Evolutionary conservation across 2,329 filamentous ascomycete species (phyloP), one percentile per base, ranked within the genome.

Genomic region (Monosporascus ibericus): DNA sequence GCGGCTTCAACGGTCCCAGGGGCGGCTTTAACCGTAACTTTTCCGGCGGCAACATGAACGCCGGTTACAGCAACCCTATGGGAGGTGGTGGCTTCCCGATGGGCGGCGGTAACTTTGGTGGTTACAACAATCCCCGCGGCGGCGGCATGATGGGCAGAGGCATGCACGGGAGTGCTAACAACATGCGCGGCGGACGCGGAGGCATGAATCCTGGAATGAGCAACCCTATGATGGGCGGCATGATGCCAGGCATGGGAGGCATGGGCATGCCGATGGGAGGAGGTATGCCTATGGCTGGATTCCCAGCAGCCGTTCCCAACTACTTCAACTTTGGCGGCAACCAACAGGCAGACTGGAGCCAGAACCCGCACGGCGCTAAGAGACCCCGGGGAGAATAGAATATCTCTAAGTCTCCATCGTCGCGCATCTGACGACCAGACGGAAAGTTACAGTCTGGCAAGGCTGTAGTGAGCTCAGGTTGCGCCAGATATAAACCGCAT

Each of bases 321-420:
- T 46, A 63, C 47, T 68, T 68, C 58, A 67, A 67, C 57, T 68
- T 68, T 53, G 60, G 58, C 54, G 59, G 55, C 54, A 64, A 64
- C 54, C 65, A 68, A 54, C 63, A 61, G 55, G 62, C 59, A 27
- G 66, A 68, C 18, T 68, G 66, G 66, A 55, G 50, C 20, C 65
- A 68, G 55, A 68, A 68, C 44, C 66, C 66, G 4, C 66, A 68
- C 47, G 66, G 66, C 22, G 65, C 64, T 20, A 68, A 68, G 53
- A 57, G 66, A 39, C 65, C 65, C 6, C 63, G 66, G 24, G 65
- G 61, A 52, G 65, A 64, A 55, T 67, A 62, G 54, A 25, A 47
- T 40, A 48, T 24, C 20, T 18, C 39, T 46, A 25, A 15, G 42
- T 39, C 24, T 22, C n/a, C 20, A 34, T 34, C 30, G 30, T 34